A percentile compares a stretch with the other conserved stretches of the same genome.
Evolutionary conservation across 441 rosid genomes (phyloP).

Genomic region (Adansonia madagascariensis): DNA sequence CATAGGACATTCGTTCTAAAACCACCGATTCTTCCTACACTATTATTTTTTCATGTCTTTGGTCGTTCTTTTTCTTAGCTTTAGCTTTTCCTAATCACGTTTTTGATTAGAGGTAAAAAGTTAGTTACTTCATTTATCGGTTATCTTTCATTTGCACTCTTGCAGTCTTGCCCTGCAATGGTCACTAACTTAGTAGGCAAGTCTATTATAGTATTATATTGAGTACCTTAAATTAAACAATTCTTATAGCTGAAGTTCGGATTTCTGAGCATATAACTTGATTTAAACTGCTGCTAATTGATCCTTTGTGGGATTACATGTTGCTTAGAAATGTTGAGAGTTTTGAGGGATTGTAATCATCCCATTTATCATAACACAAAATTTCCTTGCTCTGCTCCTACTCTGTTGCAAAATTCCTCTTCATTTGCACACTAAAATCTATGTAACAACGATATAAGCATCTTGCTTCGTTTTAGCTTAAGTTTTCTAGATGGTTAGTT

Average conservation of each 20-base stretch:
- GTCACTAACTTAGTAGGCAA: neutral
- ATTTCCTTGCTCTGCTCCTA: neutral
- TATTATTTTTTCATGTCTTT: neutral
- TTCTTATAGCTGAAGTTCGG: neutral
- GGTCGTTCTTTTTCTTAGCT: neutral
- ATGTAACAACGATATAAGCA: neutral
- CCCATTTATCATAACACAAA: neutral
- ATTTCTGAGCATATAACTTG: neutral
- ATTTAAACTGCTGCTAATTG: neutral
- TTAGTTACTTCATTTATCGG: neutral
- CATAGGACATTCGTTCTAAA: neutral
- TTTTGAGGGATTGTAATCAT: neutral
- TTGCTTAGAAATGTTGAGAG: neutral
- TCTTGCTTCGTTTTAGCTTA: neutral
- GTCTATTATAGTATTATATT: neutral
- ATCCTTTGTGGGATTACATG: neutral
- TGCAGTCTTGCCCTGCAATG: neutral
- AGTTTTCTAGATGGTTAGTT: neutral
- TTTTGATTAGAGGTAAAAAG: neutral
- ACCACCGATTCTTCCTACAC: no score
- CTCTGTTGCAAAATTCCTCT: neutral
- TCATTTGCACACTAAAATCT: neutral
- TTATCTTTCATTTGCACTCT: neutral
- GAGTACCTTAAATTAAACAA: neutral
- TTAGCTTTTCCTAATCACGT: neutral